Evolutionary conservation across 805 yeast species (phyloP).

Genomic region (Spathaspora girioi): DNA sequence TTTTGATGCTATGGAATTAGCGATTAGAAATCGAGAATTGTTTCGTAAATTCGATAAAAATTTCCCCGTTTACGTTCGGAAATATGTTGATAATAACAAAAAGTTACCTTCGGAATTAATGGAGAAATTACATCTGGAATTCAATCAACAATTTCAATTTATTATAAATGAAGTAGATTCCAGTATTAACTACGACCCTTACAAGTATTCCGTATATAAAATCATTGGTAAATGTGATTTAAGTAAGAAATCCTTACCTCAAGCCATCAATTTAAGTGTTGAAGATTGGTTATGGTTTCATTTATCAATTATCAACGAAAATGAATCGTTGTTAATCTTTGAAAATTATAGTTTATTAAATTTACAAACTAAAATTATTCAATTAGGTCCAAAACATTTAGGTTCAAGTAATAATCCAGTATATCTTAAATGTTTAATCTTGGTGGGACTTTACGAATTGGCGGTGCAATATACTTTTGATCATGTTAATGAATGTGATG

Average conservation of each 20-base stretch:
- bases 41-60: slow-evolving; percentile 83
- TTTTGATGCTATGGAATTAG: slow-evolving; percentile 72
- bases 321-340: slow-evolving; percentile 47
- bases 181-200: slow-evolving; percentile 66
- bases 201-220: slow-evolving; percentile 84
- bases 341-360: slow-evolving; percentile 73
- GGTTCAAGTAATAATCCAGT: slow-evolving; percentile 62
- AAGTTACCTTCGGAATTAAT: slow-evolving; percentile 63
- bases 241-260: slow-evolving; percentile 61
- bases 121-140: slow-evolving; percentile 72
- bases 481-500: slow-evolving; percentile 69
- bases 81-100: slow-evolving; percentile 51
- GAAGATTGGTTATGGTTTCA: slow-evolving; percentile 99
- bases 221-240: slow-evolving; percentile 87
- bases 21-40: slow-evolving; percentile 58
- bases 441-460: slow-evolving; percentile 77
- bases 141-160: slow-evolving; percentile 75
- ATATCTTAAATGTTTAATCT: slow-evolving; percentile 68
- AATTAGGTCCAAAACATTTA: slow-evolving; percentile 72
- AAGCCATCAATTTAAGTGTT: slow-evolving; percentile 67
- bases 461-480: slow-evolving; percentile 66
- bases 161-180: slow-evolving; percentile 37
- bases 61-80: slow-evolving; percentile 75
- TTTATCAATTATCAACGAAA: slow-evolving; percentile 68
- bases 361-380: slow-evolving; percentile 66